Percentiles rank a stretch among this genome's conserved stretches.
These are phyloP conservation scores for Solanum hybrid DNA, from an alignment of 305 asterid species.

Conservation along the genomic window DNA sequence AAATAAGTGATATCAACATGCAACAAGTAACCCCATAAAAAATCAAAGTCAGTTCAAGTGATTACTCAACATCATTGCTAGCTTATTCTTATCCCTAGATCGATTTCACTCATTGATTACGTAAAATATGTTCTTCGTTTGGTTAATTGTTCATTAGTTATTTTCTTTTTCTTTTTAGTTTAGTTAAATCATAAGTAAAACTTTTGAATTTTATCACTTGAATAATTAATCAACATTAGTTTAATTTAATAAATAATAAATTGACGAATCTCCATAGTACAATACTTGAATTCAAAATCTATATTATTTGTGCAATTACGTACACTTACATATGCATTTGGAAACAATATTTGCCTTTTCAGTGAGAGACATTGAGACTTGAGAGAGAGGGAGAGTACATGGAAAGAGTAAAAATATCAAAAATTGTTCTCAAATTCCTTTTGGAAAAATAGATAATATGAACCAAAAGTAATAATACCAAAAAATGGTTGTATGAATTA, in stretches of 20 bases:
- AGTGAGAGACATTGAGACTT: neutral
- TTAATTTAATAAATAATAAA: neutral
- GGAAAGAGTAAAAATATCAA: neutral
- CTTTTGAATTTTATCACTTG: neutral
- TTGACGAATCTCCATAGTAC: neutral
- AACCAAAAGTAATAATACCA: neutral
- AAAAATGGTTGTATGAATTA: neutral
- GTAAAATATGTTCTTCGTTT: neutral
- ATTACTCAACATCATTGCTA: neutral
- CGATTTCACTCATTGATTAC: neutral
- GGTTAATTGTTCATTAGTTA: neutral
- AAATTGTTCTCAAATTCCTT: neutral
- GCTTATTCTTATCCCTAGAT: neutral
- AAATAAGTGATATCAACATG: neutral
- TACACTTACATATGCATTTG: neutral
- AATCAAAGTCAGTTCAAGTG: neutral
- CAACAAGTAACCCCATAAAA: neutral
- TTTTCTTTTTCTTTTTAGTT: neutral
- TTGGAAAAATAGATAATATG: neutral
- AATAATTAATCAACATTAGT: neutral
- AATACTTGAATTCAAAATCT: neutral
- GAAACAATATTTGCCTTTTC: neutral
- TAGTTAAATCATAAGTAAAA: neutral
- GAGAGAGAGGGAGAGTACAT: neutral
- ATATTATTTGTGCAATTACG: neutral